Evolutionary conservation across 257 asterid species (phyloP), one percentile per base, ranked within the genome.

Genomic region (Thymus mandschuricus): DNA sequence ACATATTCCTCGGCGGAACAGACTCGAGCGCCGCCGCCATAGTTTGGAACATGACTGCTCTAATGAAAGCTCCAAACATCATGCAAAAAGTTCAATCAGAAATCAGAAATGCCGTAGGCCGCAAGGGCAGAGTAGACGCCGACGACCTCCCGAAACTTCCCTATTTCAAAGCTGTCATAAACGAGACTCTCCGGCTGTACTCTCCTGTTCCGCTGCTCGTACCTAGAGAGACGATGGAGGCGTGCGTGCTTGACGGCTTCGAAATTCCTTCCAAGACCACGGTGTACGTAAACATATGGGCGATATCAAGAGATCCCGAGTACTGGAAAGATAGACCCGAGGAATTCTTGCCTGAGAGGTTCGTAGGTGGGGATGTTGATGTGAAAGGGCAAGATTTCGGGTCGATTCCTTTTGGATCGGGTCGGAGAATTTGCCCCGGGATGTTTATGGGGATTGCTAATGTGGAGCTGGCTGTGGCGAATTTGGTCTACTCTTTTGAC

Each of bases 31-130:
- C 41, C 6, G 63, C 64, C 2, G 8, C 72, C 0, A 68, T 33
- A 10, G 38, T 68, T 10, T 68, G 73, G 73, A 68, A 2, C 64
- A 54, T 68, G 73, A 68, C 64, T 2, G 55, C 73, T 0, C 6
- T 68, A 2, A 54, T 68, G 41, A 68, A 68, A 52, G 54, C 73
- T 5, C 73, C 73, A 33, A 3, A 40, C 2, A 58, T 68, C 3
- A 68, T 68, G 73, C 55, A 68, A 44, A 68, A 68, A 40, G 43
- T 41, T 2, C 64, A 68, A 27, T 10, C 38, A 35, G 73, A 68
- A 27, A 68, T 68, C 40, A 54, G 73, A 68, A 12, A 68, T 6
- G 34, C 6, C 28, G 41, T 54, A 0, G 73, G 64, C 1, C 5
- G 12, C 4, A 68, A 54, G 13, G 64, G 72, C 1, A 40, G 40